Evolutionary conservation across 257 asterid genomes (phyloP).

Genomic region (Scutellaria baicalensis): DNA sequence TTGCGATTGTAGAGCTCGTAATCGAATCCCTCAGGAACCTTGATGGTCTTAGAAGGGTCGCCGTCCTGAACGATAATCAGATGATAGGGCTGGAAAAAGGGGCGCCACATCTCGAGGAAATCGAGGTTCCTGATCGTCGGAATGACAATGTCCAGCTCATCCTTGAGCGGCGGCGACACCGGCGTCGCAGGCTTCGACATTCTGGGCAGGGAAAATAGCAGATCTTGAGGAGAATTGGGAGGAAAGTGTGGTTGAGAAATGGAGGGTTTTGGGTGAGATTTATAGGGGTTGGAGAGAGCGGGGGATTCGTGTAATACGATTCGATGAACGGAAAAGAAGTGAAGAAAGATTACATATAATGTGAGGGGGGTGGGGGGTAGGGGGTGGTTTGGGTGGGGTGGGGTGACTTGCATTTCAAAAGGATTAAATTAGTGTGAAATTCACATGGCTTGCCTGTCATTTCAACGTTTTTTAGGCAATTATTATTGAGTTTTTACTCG

Average conservation of each 20-base stretch:
- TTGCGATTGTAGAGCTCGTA: constrained; percentile 47
- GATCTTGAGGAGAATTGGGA: not conserved
- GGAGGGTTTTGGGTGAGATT: constrained; percentile 6
- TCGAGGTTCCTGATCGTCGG: constrained; percentile 44
- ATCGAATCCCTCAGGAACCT: constrained; percentile 39
- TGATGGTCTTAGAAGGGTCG: constrained; percentile 29
- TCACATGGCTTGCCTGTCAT: constrained; percentile 24
- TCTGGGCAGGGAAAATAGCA: not conserved
- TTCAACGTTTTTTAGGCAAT: not conserved
- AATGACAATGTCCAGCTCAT: constrained; percentile 42
- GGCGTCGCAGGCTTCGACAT: constrained; percentile 31
- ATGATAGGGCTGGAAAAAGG: constrained; percentile 38
- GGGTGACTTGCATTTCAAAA: not conserved
- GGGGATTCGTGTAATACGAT: constrained; percentile 13
- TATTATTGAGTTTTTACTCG: not conserved
- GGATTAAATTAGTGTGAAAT: not conserved
- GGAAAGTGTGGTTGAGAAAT: constrained; percentile 1
- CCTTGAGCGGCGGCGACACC: constrained; percentile 40
- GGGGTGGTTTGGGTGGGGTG: not conserved
- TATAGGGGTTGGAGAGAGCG: constrained; percentile 19
- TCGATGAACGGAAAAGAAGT: constrained; percentile 14
- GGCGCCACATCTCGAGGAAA: constrained; percentile 48
- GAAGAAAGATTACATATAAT: not conserved
- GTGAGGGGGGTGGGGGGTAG: not conserved
- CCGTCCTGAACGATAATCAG: constrained; percentile 50